phyloP scores from a whole-genome alignment of 139 green algal species.

The Chlorella sp. region DNA sequence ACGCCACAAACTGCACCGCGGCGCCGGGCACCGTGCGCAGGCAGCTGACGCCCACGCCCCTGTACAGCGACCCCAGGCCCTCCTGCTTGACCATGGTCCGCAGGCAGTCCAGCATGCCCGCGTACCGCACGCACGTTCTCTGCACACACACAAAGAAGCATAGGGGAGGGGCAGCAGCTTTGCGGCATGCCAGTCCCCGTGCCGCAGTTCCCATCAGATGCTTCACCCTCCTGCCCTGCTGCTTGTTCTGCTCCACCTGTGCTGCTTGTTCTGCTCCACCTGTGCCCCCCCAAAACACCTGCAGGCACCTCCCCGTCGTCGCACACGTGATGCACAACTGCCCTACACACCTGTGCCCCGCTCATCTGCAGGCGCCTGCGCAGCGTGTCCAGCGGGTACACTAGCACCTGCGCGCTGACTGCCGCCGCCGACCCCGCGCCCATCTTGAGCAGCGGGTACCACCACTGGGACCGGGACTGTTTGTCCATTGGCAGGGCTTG shows the following conservation, averaged over 20 bases:
- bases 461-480: constrained; percentile 18
- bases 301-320: no score
- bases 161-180: no score
- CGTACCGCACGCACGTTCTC: constrained; percentile 3
- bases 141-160: not conserved
- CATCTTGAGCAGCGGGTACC: constrained; percentile 57
- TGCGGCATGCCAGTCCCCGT: no score
- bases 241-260: no score
- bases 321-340: no score
- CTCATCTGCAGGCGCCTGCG: constrained; percentile 56
- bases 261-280: not conserved
- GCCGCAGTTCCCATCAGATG: no score
- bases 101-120: constrained; percentile 27
- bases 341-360: constrained; percentile 18
- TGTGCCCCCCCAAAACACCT: no score
- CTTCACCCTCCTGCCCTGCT: no score
- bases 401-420: constrained; percentile 41
- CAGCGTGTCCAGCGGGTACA: constrained; percentile 62
- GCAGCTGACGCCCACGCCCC: constrained; percentile 40
- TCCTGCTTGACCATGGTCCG: constrained; percentile 19
- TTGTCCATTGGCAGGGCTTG: constrained; percentile 35
- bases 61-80: constrained; percentile 36
- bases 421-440: constrained; percentile 44
- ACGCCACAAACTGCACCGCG: constrained; percentile 56
- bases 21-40: constrained; percentile 46